Base-by-base conservation (phyloP, 352 stramenopile genomes). In the Pythium scleroteichum region DNA sequence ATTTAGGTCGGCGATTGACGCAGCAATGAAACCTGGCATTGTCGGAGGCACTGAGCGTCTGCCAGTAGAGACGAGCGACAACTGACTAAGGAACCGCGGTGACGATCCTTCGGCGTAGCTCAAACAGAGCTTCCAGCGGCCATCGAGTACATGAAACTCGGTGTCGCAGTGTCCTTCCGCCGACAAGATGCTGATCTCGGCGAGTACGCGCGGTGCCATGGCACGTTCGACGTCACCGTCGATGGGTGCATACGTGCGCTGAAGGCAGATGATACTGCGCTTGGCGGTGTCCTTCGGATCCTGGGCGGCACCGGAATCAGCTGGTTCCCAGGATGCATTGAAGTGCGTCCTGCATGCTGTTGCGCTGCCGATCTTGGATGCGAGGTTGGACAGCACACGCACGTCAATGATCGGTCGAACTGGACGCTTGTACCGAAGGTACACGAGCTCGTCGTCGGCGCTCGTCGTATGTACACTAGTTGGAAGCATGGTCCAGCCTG, bases 371-470 rank as follows among this genome's bases (percentile, higher is more conserved):
- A 29, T 51, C 6, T 3, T 50, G 0, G 24, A 0, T 10, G 35
- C 10, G 3, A 60, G 22, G 13, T 48, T 20, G 8, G 38, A 29
- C 4, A 63, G 22, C 47, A 69, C 10, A 0, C 22, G 38, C 4
- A 69, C 29, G 14, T 33, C 40, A 12, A 54, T 14, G 27, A 69
- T 69, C 13, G 62, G 62, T 4, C 53, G 45, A 22, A 49, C 27
- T 3, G 62, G 62, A 12, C 62, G 62, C 62, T 64, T 63, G 39
- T 55, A 63, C 19, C n/a, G 27, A 6, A 69, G 24, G 23, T 55
- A 49, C 2, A 69, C 40, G 13, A 33, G 2, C 6, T 35, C 12
- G 4, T 26, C n/a, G 17, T 20, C 5, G 1, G 13, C 23, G 16
- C 17, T 26, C 2, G 29, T 26, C 1, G n/a, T 14, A 14, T 53